phyloP scores from a whole-genome alignment of 768 basidiomycete species.

The Chiua virens region DNA sequence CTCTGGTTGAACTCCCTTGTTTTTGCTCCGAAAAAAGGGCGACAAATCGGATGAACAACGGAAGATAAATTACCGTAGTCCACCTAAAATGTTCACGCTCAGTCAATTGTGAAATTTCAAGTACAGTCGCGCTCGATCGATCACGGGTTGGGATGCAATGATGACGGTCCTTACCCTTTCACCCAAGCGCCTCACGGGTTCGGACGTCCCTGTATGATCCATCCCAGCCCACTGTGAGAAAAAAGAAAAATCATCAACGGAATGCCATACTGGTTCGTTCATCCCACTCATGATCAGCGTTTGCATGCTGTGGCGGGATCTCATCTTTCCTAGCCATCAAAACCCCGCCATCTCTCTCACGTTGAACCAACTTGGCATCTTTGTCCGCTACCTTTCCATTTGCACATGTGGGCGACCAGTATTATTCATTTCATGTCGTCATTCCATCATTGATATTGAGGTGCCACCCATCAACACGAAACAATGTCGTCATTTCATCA shows the following conservation, averaged over 20 bases:
- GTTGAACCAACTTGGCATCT: not conserved
- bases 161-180: too few relatives aligned
- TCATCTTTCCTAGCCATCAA: constrained; percentile 12
- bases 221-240: too few relatives aligned
- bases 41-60: not conserved
- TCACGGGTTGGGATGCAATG: too few relatives aligned
- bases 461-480: constrained; percentile 8
- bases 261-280: not conserved
- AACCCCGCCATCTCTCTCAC: constrained; percentile 3
- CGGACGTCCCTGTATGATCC: too few relatives aligned
- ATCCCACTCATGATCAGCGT: constrained; percentile 27
- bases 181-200: too few relatives aligned
- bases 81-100: not conserved
- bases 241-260: not conserved
- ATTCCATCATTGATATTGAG: too few relatives aligned
- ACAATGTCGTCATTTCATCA: constrained; percentile 6
- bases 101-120: not conserved
- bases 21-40: not conserved
- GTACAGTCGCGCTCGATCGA: too few relatives aligned
- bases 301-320: not conserved
- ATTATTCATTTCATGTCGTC: too few relatives aligned
- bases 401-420: constrained; percentile 9
- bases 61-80: not conserved
- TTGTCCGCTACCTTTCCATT: constrained; percentile 6
- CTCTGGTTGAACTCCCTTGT: not conserved